phyloP scores from a whole-genome alignment of 177 flowering plant genomes.

The Vitis hybrid region DNA sequence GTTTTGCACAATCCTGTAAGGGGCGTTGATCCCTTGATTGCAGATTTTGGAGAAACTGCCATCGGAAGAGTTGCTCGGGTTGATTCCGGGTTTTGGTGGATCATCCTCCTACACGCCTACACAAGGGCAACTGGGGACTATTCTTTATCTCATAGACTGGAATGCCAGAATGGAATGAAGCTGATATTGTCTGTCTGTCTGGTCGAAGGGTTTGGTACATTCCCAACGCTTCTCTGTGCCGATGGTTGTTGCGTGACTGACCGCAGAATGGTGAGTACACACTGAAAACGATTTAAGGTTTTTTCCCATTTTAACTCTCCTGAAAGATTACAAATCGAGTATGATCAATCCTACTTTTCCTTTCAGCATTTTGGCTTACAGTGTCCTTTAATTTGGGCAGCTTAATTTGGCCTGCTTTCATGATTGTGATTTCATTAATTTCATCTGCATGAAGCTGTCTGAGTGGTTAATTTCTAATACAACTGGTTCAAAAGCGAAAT shows the following conservation, averaged over 20 bases:
- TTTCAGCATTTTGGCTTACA: no score
- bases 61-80: conserved; percentile 67
- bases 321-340: not conserved
- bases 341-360: no score
- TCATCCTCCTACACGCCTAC: conserved; percentile 55
- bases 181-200: conserved; percentile 47
- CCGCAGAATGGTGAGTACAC: conserved; percentile 50
- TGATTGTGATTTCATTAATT: no score
- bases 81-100: conserved; percentile 73
- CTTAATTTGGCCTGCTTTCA: no score
- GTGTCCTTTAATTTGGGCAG: no score
- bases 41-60: conserved; percentile 64
- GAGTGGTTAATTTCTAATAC: no score
- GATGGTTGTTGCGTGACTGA: conserved; percentile 66
- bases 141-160: conserved; percentile 48
- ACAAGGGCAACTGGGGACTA: conserved; percentile 62
- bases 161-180: conserved; percentile 54
- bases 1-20: conserved; percentile 46
- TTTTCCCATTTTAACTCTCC: not conserved
- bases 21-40: conserved; percentile 42
- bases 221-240: conserved; percentile 65
- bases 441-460: no score
- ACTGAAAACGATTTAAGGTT: no score
- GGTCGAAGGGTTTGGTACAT: conserved; percentile 60
- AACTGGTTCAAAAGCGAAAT: no score